Evolutionary conservation across 129 eudicot species (phyloP).

Genomic region (Artemisia tridentata): DNA sequence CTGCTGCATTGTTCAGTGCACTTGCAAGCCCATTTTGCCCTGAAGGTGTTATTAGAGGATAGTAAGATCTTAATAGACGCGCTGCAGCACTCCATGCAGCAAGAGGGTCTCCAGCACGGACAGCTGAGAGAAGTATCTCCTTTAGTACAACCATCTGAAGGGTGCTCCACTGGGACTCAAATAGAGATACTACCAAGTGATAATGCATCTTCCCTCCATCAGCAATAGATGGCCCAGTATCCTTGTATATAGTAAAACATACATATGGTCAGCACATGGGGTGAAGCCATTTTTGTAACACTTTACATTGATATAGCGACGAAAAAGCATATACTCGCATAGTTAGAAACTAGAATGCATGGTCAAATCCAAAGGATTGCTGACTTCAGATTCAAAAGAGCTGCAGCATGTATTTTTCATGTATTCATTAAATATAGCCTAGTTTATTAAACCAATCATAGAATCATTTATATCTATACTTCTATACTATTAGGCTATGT

Average conservation of each 20-base stretch:
- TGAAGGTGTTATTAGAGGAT: conserved; percentile 97
- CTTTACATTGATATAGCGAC: background rate
- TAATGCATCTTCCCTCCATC: conserved; percentile 82
- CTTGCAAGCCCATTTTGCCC: conserved; percentile 95
- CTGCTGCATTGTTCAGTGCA: conserved; percentile 82
- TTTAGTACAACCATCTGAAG: conserved; percentile 98
- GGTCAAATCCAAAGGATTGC: too few species aligned
- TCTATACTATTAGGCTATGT: too few species aligned
- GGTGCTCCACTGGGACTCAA: conserved; percentile 98
- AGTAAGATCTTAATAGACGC: conserved; percentile 87
- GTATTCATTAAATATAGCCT: too few species aligned
- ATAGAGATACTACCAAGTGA: conserved; percentile 70
- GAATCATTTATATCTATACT: too few species aligned
- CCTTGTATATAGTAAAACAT: conserved; percentile 40
- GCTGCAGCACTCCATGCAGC: conserved; percentile 99
- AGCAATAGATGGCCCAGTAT: conserved; percentile 37
- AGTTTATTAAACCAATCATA: too few species aligned
- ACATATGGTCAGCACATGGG: background rate
- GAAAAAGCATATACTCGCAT: background rate
- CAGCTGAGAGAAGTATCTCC: conserved; percentile 94
- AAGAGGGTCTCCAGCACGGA: conserved; percentile 97
- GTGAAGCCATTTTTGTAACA: background rate
- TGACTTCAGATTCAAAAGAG: too few species aligned
- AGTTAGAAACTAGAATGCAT: too few species aligned
- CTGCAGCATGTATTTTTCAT: too few species aligned